Base-by-base conservation (phyloP, 306 rosid species). In the Alnus rubra region DNA sequence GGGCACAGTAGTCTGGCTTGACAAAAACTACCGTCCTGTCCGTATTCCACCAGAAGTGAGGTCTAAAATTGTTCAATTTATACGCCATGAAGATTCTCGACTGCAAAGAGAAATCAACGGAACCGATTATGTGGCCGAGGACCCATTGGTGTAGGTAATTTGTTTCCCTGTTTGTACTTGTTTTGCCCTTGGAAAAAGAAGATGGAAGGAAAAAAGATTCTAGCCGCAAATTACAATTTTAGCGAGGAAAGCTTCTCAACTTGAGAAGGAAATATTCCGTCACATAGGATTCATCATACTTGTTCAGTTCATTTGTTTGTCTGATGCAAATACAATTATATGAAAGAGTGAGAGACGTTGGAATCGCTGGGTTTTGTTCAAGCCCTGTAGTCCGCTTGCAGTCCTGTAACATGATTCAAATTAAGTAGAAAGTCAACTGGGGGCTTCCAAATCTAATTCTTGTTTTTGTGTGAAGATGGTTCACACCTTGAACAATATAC, bases 1-100 rank as follows among this genome's bases (percentile, higher is more conserved):
- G 88, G 93, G 87, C 80, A 86, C 94, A 1, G 96, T 86, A 4
- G 98, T 92, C 60, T 91, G 97, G 96, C 92, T 95, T 28, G 92
- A 92, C 86, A 87, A 85, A 80, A 90, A 73, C 78, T 92, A 92
- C 69, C 94, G 83, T 16, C 97, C 98, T 7, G 75, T 85, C 77
- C 92, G 96, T 49, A 85, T 95, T 77, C 98, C 98, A 0, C 80
- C 87, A n/a, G 94, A 88, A 54, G 62, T 87, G 62, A 87, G 81
- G 79, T 91, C 97, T 9, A 95, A 88, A 82, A 45, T 92, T 68
- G 90, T 79, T 70, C 72, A 85, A 28, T 85, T 81, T 76, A 50
- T 91, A 76, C 85, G 83, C 23, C 85, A 83, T 13, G 86, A 77
- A 69, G 85, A 89, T 74, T 80, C 84, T 70, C 55, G 56, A 70